Base-by-base conservation (phyloP, 768 basidiomycete species). In the Mycena haematopus region DNA sequence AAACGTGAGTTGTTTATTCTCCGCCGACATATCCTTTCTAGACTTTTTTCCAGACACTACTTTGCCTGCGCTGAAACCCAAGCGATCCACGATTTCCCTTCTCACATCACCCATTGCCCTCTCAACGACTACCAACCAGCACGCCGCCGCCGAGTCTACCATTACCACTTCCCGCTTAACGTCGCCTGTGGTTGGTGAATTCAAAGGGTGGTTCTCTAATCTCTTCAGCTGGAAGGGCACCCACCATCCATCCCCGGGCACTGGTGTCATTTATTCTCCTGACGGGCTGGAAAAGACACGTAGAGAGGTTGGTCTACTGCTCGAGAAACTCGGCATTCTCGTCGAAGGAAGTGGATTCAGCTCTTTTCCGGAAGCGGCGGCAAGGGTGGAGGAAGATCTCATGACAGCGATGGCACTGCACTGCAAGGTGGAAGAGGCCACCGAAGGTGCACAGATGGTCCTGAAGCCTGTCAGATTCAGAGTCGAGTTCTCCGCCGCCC, bases 161-260 rank as follows among this genome's bases (percentile, higher is more conserved):
- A 31, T 40, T n/a, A 56, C 63, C 27, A 19, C 71, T 56, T 76
- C 77, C 46, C 72, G 80, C 51, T 73, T 86, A 45, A 78, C 84
- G 8, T 86, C 90, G 17, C 90, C 90, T n/a, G 88, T 86, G 11
- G 89, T 91, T 15, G 89, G 89, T 60, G 92, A 93, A 74, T 87
- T 93, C 76, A 91, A 90, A 72, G 91, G 90, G 35, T 97, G 96
- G 96, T 96, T 99, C 76, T 92, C 93, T 22, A 96, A 92, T 68
- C 79, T 99, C 31, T 98, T 99, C 81, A 92, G 88, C 74, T 97
- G 94, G 92, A 95, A 92, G 71, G 80, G 82, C 15, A 33, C n/a
- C n/a, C n/a, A 70, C 73, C 76, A 62, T 68, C 15, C 74, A 73
- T 59, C 73, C 70, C 66, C 51, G 72, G 78, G 56, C 40, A 63